phyloP scores from a whole-genome alignment of 2,329 filamentous ascomycete genomes.

The Fusarium hostae region DNA sequence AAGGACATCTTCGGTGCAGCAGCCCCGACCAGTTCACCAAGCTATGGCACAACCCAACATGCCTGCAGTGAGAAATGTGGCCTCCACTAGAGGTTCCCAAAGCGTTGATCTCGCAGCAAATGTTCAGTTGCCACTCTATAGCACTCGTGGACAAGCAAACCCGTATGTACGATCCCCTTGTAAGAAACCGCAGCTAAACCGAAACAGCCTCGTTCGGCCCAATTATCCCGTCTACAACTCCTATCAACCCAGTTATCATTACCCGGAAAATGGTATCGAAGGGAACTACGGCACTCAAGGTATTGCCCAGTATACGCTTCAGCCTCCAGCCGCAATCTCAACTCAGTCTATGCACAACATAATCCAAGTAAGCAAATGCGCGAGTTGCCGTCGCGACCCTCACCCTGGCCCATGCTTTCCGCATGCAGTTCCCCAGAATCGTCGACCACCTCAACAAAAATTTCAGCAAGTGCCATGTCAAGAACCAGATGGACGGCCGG shows the following conservation, averaged over 20 bases:
- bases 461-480: background rate
- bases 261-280: background rate
- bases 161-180: background rate
- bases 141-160: background rate
- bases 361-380: background rate
- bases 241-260: background rate
- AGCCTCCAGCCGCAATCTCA: background rate
- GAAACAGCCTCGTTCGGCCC: background rate
- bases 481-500: background rate
- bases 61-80: background rate
- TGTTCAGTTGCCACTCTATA: background rate
- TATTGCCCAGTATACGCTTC: background rate
- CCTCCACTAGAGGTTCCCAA: background rate
- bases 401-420: background rate
- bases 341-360: background rate
- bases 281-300: background rate
- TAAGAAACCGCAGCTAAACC: background rate
- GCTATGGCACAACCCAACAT: background rate
- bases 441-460: background rate
- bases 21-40: background rate
- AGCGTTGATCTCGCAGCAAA: background rate
- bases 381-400: background rate
- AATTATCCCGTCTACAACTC: background rate
- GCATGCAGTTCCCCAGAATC: background rate
- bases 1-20: background rate